phyloP scores from a whole-genome alignment of 176 grass and related monocot genomes.

The Rhipidocladum racemiflorum region DNA sequence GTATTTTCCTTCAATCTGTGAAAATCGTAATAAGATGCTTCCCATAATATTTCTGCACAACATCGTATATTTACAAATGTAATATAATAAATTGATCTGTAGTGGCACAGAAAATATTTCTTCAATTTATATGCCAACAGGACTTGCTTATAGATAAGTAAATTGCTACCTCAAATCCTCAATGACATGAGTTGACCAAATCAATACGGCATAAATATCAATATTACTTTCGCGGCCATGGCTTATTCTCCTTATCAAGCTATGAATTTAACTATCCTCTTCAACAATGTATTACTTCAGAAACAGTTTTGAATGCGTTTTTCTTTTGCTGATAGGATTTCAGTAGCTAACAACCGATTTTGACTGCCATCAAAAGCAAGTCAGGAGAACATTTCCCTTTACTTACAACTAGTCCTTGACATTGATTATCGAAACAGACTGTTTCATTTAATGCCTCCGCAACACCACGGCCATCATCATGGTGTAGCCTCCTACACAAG shows the following conservation, averaged over 20 bases:
- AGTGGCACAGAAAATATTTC: neutral
- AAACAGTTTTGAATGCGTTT: neutral
- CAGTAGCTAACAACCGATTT: conserved; percentile 5
- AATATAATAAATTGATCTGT: conserved; percentile 3
- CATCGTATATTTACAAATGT: neutral
- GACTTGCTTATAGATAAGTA: neutral
- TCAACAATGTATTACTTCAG: neutral
- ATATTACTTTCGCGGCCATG: neutral
- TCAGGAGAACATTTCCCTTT: neutral
- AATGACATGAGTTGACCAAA: neutral
- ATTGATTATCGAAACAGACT: conserved; percentile 57
- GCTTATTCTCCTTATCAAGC: neutral
- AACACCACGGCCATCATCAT: conserved; percentile 85
- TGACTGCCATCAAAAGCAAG: neutral
- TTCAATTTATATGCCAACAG: neutral
- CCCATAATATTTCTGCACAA: neutral
- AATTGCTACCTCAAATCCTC: neutral
- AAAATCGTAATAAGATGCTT: conserved; percentile 21
- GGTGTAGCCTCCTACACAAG: conserved; percentile 66
- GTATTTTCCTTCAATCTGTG: conserved; percentile 81
- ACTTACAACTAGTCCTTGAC: conserved; percentile 87
- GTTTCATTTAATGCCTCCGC: conserved; percentile 85
- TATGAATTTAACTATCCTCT: neutral
- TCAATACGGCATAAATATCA: neutral
- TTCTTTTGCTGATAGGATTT: conserved; percentile 9